Base-by-base conservation (phyloP, 1,139 yeast species). In the Trichomonascaceae sp. region DNA sequence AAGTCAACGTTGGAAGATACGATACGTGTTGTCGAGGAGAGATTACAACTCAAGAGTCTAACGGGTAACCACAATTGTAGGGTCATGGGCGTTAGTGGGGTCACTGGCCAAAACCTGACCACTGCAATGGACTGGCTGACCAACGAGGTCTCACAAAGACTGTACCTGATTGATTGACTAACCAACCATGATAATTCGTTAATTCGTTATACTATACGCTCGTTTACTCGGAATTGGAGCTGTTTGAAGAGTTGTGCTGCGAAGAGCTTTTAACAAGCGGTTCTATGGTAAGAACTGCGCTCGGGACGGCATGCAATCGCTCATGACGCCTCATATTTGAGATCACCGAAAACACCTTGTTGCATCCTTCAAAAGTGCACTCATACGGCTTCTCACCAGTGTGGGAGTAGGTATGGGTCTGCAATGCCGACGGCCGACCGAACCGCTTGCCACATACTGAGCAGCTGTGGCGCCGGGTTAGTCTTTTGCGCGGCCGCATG, bases 301-400 rank as follows among this genome's bases (percentile, higher is more conserved):
- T n/a, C n/a, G n/a, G n/a, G n/a, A n/a, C n/a, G n/a, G n/a, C 46
- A 50, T 80, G 93, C 29, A 78, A 60, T 52, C 71, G 74, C 46
- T 69, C 69, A 54, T 84, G 94, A 43, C 95, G 63, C 6, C 82
- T 67, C 75, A 84, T 71, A 54, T 84, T 84, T 20, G 85, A 75
- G 41, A 81, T 72, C 13, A 84, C 94, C 20, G 76, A 69, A 54
- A 84, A 84, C n/a, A 65, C 50, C 43, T 78, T 71, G 1, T 75
- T 76, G 56, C 95, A 84, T 17, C 68, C 69, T 1, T 59, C 61
- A 68, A 75, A 71, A 8, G 69, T 69, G 51, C 94, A 84, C 40
- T 59, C 60, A 57, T 69, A 80, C 17, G 89, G 82, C 54, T 79
- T 80, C 50, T 79, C 89, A 4, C 94, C 94, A 0, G 94, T 81